A percentile compares a stretch with the other conserved stretches of the same genome.
Conservation (phyloP, 306 rosid genomes). For the Echinosophora koreensis region DNA sequence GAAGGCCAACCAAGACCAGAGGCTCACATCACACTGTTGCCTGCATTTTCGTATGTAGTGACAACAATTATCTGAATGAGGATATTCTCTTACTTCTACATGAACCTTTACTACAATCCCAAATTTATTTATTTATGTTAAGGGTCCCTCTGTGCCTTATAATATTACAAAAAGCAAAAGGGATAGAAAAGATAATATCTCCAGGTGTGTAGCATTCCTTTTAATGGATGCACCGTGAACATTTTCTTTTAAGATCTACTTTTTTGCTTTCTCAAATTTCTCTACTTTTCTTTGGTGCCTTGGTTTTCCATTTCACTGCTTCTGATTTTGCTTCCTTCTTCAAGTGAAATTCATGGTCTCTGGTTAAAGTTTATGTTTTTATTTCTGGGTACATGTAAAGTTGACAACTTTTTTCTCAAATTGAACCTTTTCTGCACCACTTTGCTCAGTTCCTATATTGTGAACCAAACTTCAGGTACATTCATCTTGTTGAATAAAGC, state of each 20-base stretch:
- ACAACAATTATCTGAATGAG: neutral
- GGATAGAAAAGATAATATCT: neutral
- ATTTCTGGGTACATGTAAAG: too few species aligned
- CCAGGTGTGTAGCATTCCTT: neutral
- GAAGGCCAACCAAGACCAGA: neutral
- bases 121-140: neutral
- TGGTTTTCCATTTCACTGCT: too few species aligned
- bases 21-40: neutral
- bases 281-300: too few species aligned
- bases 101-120: neutral
- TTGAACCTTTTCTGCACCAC: too few species aligned
- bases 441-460: too few species aligned
- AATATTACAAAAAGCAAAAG: neutral
- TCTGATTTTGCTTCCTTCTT: too few species aligned
- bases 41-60: neutral
- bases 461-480: too few species aligned
- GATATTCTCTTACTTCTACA: neutral
- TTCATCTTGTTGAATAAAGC: too few species aligned
- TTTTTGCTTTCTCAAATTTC: neutral
- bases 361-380: too few species aligned
- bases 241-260: slow-evolving; percentile 10
- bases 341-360: too few species aligned
- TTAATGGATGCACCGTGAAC: neutral
- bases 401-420: too few species aligned
- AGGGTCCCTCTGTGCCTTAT: neutral